These are phyloP conservation scores for Diphasiastrum complanatum DNA, from an alignment of 83 land plant species.

Conservation along the genomic window DNA sequence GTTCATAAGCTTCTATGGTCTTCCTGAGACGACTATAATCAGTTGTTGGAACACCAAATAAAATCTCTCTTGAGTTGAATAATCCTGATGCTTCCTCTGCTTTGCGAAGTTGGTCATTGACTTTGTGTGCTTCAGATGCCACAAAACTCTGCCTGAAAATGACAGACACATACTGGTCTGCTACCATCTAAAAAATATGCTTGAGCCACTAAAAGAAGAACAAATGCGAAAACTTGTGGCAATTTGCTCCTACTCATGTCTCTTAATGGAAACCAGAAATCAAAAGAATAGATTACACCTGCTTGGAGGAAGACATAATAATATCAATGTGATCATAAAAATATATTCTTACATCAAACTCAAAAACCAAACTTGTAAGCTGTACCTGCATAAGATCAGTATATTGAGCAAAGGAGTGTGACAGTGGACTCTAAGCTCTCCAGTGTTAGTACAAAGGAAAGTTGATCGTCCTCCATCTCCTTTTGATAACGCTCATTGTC, in stretches of 20 bases:
- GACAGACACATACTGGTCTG: too few relatives aligned
- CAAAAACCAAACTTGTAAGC: too few relatives aligned
- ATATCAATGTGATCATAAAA: too few relatives aligned
- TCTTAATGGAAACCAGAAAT: not conserved
- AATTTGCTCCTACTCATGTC: too few relatives aligned
- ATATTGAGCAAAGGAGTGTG: constrained; percentile 16
- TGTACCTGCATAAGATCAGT: constrained; percentile 30
- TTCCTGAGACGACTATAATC: constrained; percentile 28
- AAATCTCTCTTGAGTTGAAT: constrained; percentile 34
- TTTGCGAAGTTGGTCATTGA: constrained; percentile 15
- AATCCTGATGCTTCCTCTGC: constrained; percentile 24
- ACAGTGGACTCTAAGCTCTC: constrained; percentile 26
- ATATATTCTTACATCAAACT: too few relatives aligned
- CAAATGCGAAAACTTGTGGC: not conserved
- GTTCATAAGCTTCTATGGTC: constrained; percentile 25
- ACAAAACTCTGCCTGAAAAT: constrained; percentile 30
- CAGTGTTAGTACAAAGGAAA: constrained; percentile 25
- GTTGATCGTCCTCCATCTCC: constrained; percentile 40
- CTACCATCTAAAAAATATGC: not conserved
- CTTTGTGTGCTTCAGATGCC: constrained; percentile 31
- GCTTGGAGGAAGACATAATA: not conserved
- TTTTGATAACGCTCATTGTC: constrained; percentile 37
- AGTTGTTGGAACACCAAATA: constrained; percentile 32
- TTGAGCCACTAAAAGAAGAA: not conserved
- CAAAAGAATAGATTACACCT: not conserved